Evolutionary conservation across 192 early-diverging fungal species (phyloP), one percentile per base, ranked within the genome.

Genomic region (Podila clonocystis): DNA sequence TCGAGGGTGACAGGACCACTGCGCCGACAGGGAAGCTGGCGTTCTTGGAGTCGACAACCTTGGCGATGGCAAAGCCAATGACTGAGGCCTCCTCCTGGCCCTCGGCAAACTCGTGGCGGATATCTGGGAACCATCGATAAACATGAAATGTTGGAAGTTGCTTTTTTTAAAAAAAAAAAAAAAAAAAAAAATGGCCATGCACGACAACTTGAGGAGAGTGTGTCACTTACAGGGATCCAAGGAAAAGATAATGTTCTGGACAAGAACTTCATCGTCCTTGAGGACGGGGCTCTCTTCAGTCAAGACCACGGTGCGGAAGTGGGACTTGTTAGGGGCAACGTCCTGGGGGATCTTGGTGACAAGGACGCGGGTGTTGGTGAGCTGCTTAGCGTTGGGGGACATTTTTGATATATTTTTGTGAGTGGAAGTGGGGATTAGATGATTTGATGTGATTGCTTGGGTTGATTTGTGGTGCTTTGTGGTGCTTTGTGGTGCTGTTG

Each of bases 291-390:
- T 34, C 29, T 50, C 33, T n/a, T 65, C 33, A 7, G 50, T 45
- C 5, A 48, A 29, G 0, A 55, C 30, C 11, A 59, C 58, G 26
- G 68, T 62, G n/a, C 30, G 52, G 63, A 77, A 65, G 24, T 70
- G 57, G 17, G 9, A 30, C n/a, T 26, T 33, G n/a, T 59, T 63
- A n/a, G 58, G 50, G 1, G n/a, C 38, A n/a, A 26, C 63, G 11
- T 31, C 11, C 34, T 55, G 62, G 9, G 36, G 19, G 38, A 31
- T 19, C 63, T 66, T 65, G 48, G 68, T 33, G 33, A 50, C 9
- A 22, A 75, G 50, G 50, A 69, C 61, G n/a, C 74, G 74, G 5
- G 61, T 69, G 67, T 69, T 75, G 72, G 48, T 38, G 59, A 74
- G 24, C 5, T 68, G 55, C 26, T 58, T 55, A 12, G 59, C 26